These are phyloP conservation scores for Psilocybe cyanescens DNA, from an alignment of 768 basidiomycete genomes.

Conservation along the genomic window DNA sequence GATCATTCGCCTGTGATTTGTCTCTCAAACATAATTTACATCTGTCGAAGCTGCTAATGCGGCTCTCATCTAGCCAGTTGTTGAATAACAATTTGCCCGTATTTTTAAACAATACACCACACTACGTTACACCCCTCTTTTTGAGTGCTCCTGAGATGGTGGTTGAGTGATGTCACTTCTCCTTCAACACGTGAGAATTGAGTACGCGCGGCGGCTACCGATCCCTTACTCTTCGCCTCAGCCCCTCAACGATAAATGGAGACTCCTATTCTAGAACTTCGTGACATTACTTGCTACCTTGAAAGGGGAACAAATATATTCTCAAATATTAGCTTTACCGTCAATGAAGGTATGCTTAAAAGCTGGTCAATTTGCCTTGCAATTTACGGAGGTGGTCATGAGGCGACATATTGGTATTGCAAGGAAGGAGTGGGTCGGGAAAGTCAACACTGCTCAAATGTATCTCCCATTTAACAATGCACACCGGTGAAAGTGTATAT, in stretches of 20 bases:
- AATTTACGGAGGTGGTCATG: neutral
- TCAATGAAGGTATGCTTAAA: conserved; percentile 52
- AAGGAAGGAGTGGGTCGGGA: conserved; percentile 81
- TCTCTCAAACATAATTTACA: conserved; percentile 12
- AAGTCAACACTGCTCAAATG: conserved; percentile 86
- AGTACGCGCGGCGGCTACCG: neutral
- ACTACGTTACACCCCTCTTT: neutral
- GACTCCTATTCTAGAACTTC: conserved; percentile 53
- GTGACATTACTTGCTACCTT: conserved; percentile 36
- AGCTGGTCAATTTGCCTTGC: neutral
- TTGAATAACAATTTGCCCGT: neutral
- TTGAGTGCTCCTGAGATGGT: neutral
- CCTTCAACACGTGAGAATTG: neutral
- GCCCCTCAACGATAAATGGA: conserved; percentile 15
- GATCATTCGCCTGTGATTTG: conserved; percentile 16
- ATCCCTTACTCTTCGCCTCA: neutral
- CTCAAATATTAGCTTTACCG: conserved; percentile 58
- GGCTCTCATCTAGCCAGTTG: conserved; percentile 1
- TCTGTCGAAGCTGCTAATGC: conserved; percentile 2
- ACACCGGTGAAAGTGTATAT: conserved; percentile 66
- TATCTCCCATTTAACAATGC: conserved; percentile 77
- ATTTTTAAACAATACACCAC: neutral
- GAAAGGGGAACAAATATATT: conserved; percentile 40
- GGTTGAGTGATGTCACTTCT: neutral
- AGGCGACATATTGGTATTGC: conserved; percentile 78